A percentile compares a stretch with the other conserved stretches of the same genome.
Conservation (phyloP, 805 yeast genomes). For the Maudiozyma pseudohumilis region DNA sequence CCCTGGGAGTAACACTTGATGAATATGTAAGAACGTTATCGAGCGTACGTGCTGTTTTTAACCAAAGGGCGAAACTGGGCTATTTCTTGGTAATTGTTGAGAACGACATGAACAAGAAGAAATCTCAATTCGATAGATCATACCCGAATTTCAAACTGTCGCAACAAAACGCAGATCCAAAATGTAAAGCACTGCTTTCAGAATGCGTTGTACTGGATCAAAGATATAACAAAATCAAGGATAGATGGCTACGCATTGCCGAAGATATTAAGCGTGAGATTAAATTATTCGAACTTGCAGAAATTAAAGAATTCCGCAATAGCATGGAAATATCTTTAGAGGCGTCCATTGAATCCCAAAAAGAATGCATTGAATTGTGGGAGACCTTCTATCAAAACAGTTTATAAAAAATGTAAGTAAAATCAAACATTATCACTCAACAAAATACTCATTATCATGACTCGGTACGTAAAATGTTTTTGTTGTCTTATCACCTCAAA, state of each 20-base stretch:
- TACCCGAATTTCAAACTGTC: constrained; percentile 33
- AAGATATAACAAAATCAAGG: constrained; percentile 43
- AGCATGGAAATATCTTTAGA: constrained; percentile 86
- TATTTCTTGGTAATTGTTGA: constrained; percentile 40
- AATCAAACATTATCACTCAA: too few relatives aligned
- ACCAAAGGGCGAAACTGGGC: constrained; percentile 56
- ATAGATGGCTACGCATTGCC: constrained; percentile 54
- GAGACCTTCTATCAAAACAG: constrained; percentile 70
- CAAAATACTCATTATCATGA: too few relatives aligned
- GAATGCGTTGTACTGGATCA: constrained; percentile 51
- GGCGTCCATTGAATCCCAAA: constrained; percentile 83
- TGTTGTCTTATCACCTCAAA: too few relatives aligned
- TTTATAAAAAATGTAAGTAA: constrained; percentile 11
- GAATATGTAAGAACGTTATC: constrained; percentile 74
- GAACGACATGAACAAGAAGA: constrained; percentile 38
- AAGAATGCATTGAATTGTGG: constrained; percentile 83
- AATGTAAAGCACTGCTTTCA: constrained; percentile 42
- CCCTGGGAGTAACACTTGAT: constrained; percentile 78
- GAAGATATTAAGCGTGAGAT: constrained; percentile 60
- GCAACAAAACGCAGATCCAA: constrained; percentile 45
- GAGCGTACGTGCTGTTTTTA: constrained; percentile 63
- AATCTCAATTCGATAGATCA: constrained; percentile 37
- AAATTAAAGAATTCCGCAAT: constrained; percentile 74
- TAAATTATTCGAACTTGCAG: constrained; percentile 57
- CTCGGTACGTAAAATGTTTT: too few relatives aligned